Conservation (phyloP, 2,329 filamentous ascomycete species). For the Penicillium frequentans region DNA sequence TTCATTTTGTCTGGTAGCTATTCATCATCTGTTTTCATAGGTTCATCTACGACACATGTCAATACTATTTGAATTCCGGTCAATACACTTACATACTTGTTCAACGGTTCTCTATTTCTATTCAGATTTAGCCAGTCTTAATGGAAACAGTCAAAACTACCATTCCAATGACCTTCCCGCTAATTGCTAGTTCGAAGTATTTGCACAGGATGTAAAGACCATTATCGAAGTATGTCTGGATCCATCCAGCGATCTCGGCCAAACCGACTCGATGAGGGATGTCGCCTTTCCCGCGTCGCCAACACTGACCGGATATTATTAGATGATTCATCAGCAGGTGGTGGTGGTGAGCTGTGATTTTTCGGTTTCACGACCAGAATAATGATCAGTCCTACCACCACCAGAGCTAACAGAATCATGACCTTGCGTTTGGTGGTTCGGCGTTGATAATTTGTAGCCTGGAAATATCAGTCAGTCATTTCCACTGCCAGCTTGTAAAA, state of each 20-base stretch:
- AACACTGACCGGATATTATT: conserved; percentile 23
- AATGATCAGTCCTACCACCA: conserved; percentile 86
- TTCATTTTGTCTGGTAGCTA: neutral
- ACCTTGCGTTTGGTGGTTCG: conserved; percentile 88
- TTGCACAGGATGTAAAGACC: conserved; percentile 9
- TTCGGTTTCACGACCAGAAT: conserved; percentile 79
- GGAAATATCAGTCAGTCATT: neutral
- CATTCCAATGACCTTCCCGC: neutral
- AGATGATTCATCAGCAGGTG: conserved; percentile 25
- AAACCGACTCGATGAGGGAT: conserved; percentile 23
- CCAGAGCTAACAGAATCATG: conserved; percentile 79
- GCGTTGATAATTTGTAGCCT: conserved; percentile 81
- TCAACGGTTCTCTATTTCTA: neutral
- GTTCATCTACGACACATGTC: neutral
- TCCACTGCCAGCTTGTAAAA: neutral
- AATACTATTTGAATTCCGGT: neutral
- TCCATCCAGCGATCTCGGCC: conserved; percentile 34
- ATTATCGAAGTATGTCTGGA: conserved; percentile 37
- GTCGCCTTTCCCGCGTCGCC: conserved; percentile 21
- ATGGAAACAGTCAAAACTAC: neutral
- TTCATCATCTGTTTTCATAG: neutral
- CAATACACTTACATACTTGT: neutral
- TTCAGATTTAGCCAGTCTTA: neutral
- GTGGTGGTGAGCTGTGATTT: conserved; percentile 26
- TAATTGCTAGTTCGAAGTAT: conserved; percentile 21